Conservation (phyloP, 805 yeast genomes). For the Cyberlindnera galapagoensis region DNA sequence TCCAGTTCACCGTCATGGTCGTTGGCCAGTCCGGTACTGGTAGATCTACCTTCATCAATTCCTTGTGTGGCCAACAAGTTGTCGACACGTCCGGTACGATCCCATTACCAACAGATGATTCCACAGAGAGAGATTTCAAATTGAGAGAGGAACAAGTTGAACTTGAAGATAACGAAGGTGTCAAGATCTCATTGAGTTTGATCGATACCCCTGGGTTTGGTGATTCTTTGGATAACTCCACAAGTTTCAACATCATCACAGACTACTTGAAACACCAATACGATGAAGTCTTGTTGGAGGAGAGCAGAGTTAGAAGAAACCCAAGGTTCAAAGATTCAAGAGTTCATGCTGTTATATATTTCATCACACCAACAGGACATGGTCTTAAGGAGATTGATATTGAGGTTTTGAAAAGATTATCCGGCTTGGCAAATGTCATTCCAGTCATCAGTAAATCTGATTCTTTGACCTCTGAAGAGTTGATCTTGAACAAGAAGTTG, state of each 20-base stretch:
- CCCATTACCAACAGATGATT: slow-evolving; percentile 44
- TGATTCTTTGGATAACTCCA: slow-evolving; percentile 60
- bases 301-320: slow-evolving; percentile 73
- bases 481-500: slow-evolving; percentile 64
- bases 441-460: slow-evolving; percentile 87
- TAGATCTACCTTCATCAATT: slow-evolving; percentile 87
- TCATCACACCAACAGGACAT: slow-evolving; percentile 82
- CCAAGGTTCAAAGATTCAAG: slow-evolving; percentile 83
- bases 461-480: slow-evolving; percentile 74
- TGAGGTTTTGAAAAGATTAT: slow-evolving; percentile 69
- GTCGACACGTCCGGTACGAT: slow-evolving; percentile 65
- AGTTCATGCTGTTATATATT: slow-evolving; percentile 68
- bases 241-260: slow-evolving; percentile 61
- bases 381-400: slow-evolving; percentile 74
- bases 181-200: slow-evolving; percentile 66
- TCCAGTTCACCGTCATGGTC: slow-evolving; percentile 80
- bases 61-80: slow-evolving; percentile 83
- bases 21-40: slow-evolving; percentile 87
- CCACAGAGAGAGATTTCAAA: slow-evolving; percentile 47
- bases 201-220: slow-evolving; percentile 87
- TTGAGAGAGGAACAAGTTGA: slow-evolving; percentile 78
- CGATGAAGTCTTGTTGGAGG: slow-evolving; percentile 77
- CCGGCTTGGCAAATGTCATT: slow-evolving; percentile 74
- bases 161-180: slow-evolving; percentile 80
- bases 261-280: slow-evolving; percentile 78